phyloP scores from a whole-genome alignment of 371 early-diverging fungal species.

The Funneliformis caledonium region DNA sequence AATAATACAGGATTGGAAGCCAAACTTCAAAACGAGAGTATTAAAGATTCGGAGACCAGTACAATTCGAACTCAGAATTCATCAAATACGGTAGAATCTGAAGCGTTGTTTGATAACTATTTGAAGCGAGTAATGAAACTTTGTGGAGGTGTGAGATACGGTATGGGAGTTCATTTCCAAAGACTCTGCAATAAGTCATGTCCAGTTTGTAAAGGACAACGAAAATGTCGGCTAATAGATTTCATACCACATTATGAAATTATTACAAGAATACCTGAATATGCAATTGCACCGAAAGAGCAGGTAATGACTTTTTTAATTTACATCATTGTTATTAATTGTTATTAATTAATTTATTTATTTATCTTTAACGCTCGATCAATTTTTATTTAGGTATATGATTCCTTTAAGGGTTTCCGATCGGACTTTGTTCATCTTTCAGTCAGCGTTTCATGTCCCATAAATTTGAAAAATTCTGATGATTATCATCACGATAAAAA shows the following conservation, averaged over 20 bases:
- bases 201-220: conserved; percentile 41
- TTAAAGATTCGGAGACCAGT: neutral
- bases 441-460: conserved; percentile 52
- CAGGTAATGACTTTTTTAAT: conserved; percentile 2
- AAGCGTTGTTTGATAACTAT: conserved; percentile 18
- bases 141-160: conserved; percentile 55
- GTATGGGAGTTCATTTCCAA: conserved; percentile 58
- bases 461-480: neutral
- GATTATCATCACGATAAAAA: conserved; percentile 30
- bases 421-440: conserved; percentile 65
- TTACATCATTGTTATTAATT: neutral
- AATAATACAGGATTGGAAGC: neutral
- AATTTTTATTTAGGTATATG: conserved; percentile 50
- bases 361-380: neutral
- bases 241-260: conserved; percentile 63
- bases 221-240: conserved; percentile 48
- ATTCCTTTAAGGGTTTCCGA: conserved; percentile 72
- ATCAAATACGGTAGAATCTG: neutral
- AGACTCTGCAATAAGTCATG: conserved; percentile 46
- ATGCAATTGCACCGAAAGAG: conserved; percentile 45
- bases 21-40: neutral
- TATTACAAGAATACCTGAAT: conserved; percentile 54
- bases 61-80: conserved; percentile 2
- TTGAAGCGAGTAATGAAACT: conserved; percentile 51
- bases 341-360: neutral